A percentile compares a stretch with the other conserved stretches of the same genome.
Evolutionary conservation across 2,329 filamentous ascomycete genomes (phyloP).

Genomic region (Myriosclerotinia curreyana): DNA sequence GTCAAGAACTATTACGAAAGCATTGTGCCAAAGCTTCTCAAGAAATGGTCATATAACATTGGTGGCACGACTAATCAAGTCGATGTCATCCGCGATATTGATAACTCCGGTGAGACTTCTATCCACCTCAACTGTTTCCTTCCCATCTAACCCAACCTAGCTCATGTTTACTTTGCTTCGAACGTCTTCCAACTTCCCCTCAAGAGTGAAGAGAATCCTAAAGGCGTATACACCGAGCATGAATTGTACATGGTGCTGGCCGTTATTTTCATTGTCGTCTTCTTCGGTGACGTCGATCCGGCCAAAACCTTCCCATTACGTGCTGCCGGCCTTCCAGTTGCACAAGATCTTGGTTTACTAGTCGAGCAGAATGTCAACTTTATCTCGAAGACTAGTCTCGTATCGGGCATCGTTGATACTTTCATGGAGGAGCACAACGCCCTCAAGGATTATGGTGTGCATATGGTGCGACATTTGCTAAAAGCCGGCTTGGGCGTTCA

Average conservation of each 20-base stretch:
- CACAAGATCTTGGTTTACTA: conserved; percentile 55
- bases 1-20: conserved; percentile 65
- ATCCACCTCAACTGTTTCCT: conserved; percentile 40
- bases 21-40: conserved; percentile 44
- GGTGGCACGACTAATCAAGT: conserved; percentile 42
- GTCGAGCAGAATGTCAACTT: conserved; percentile 63
- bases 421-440: conserved; percentile 47
- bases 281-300: conserved; percentile 64
- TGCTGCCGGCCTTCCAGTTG: conserved; percentile 60
- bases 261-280: conserved; percentile 58
- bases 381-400: conserved; percentile 27
- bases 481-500: conserved; percentile 59
- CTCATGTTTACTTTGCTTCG: conserved; percentile 46
- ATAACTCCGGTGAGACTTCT: conserved; percentile 46
- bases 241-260: conserved; percentile 38
- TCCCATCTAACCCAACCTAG: conserved; percentile 47
- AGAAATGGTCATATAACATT: conserved; percentile 46
- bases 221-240: conserved; percentile 52
- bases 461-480: conserved; percentile 61
- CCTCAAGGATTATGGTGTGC: conserved; percentile 54
- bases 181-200: conserved; percentile 52
- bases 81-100: conserved; percentile 61
- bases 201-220: conserved; percentile 49
- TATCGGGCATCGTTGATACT: conserved; percentile 22
- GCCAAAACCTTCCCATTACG: conserved; percentile 59